Evolutionary conservation across 2,329 filamentous ascomycete species (phyloP).

Genomic region (Teratosphaeria gauchensis): DNA sequence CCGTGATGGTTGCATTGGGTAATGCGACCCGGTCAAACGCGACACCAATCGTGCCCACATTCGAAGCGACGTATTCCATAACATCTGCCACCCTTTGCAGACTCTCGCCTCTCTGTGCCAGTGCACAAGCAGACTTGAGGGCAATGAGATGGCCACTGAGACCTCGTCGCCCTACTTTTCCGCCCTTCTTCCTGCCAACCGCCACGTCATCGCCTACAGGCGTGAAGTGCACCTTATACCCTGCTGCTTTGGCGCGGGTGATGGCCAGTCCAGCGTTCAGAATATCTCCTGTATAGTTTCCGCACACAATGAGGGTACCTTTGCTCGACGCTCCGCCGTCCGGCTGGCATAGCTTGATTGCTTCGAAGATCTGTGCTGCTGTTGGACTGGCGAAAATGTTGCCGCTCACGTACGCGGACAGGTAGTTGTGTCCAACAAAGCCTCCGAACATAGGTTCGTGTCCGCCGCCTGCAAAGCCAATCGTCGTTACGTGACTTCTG

Average conservation of each 20-base stretch:
- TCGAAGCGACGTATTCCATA: conserved; percentile 28
- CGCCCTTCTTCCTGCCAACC: conserved; percentile 46
- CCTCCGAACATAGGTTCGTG: conserved; percentile 54
- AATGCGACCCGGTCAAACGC: conserved; percentile 28
- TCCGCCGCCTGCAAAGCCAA: conserved; percentile 29
- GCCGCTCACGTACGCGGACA: conserved; percentile 52
- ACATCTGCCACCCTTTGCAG: conserved; percentile 26
- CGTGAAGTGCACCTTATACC: conserved; percentile 47
- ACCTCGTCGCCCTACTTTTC: conserved; percentile 52
- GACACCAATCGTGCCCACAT: conserved; percentile 28
- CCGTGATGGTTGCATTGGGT: conserved; percentile 47
- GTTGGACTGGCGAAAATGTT: conserved; percentile 57
- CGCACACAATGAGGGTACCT: conserved; percentile 52
- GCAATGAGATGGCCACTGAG: conserved; percentile 53
- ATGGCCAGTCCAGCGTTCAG: conserved; percentile 53
- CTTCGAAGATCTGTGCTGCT: conserved; percentile 53
- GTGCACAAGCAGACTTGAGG: conserved; percentile 52
- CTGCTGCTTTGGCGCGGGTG: conserved; percentile 47
- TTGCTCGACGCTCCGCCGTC: conserved; percentile 25
- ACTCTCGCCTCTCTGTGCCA: conserved; percentile 27
- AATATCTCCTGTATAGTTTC: conserved; percentile 57
- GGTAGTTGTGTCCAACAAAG: conserved; percentile 53
- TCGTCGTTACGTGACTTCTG: conserved; percentile 24
- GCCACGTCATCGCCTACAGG: conserved; percentile 58
- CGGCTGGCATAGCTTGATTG: conserved; percentile 46